A percentile compares a stretch with the other conserved stretches of the same genome.
Evolutionary conservation across 148 eudicot genomes (phyloP).

Genomic region (Chenopodium quinoa): DNA sequence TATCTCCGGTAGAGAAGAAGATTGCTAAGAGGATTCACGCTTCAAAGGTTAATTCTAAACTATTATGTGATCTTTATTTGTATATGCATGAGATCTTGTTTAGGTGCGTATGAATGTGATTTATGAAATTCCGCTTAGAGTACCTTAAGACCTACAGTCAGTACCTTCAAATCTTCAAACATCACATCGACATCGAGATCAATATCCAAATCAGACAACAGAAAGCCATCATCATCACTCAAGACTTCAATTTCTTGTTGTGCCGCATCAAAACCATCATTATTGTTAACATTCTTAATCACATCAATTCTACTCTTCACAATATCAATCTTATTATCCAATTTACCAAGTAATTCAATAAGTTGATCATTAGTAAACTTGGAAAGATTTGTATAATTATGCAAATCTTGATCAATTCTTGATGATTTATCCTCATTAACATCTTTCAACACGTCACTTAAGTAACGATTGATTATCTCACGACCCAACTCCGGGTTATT

Average conservation of each 20-base stretch:
- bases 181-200: too few relatives aligned
- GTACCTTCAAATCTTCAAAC: too few relatives aligned
- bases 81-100: too few relatives aligned
- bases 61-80: too few relatives aligned
- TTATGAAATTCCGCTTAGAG: too few relatives aligned
- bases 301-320: slow-evolving; percentile 21
- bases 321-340: slow-evolving; percentile 28
- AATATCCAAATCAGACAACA: neutral
- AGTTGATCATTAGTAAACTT: slow-evolving; percentile 10
- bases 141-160: too few relatives aligned
- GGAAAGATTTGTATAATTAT: slow-evolving; percentile 10
- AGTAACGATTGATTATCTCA: too few relatives aligned
- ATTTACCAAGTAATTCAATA: slow-evolving; percentile 9
- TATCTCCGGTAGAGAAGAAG: too few relatives aligned
- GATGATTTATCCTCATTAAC: too few relatives aligned
- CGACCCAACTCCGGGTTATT: slow-evolving; percentile 3
- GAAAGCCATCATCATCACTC: neutral
- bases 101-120: too few relatives aligned
- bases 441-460: slow-evolving; percentile 16
- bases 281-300: neutral
- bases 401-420: neutral
- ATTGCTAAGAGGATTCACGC: too few relatives aligned
- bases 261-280: neutral
- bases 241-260: neutral
- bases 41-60: too few relatives aligned